Conservation (phyloP, 2,329 filamentous ascomycete genomes). For the Colletotrichum agaves region DNA sequence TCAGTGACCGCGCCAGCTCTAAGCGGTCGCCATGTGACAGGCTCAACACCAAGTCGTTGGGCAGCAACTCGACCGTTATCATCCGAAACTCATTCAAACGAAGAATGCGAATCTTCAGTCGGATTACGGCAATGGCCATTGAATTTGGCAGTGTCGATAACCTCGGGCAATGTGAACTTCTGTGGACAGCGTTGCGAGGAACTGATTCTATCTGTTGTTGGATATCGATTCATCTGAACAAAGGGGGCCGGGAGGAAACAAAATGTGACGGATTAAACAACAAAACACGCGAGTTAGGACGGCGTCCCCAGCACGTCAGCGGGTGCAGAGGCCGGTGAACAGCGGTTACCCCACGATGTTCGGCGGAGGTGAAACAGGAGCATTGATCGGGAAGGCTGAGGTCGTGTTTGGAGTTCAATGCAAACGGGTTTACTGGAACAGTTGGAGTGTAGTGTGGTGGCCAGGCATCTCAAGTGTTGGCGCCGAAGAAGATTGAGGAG, state of each 20-base stretch:
- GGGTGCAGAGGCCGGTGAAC: background rate
- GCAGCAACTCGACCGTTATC: background rate
- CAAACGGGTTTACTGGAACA: conserved; percentile 19
- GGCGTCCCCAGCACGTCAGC: conserved; percentile 19
- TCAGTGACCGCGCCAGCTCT: too few relatives aligned
- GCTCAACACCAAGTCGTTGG: background rate
- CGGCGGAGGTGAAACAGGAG: conserved; percentile 32
- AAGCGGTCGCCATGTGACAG: too few relatives aligned
- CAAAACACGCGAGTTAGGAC: background rate
- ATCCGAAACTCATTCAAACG: too few relatives aligned
- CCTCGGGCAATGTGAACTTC: conserved; percentile 20
- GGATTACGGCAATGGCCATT: conserved; percentile 1
- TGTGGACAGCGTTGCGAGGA: background rate
- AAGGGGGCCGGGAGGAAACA: background rate
- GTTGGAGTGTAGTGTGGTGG: conserved; percentile 19
- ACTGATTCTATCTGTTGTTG: conserved; percentile 2
- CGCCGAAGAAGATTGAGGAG: background rate
- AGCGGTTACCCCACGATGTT: conserved; percentile 15
- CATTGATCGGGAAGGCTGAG: conserved; percentile 32
- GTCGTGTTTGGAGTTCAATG: conserved; percentile 35
- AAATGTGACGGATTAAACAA: background rate
- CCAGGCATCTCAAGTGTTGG: conserved; percentile 3
- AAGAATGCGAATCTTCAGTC: too few relatives aligned
- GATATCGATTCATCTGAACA: background rate
- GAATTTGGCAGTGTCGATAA: conserved; percentile 18